Evolutionary conservation across 1,284 basidiomycete species (phyloP).

Genomic region (Malassezia vespertilionis): DNA sequence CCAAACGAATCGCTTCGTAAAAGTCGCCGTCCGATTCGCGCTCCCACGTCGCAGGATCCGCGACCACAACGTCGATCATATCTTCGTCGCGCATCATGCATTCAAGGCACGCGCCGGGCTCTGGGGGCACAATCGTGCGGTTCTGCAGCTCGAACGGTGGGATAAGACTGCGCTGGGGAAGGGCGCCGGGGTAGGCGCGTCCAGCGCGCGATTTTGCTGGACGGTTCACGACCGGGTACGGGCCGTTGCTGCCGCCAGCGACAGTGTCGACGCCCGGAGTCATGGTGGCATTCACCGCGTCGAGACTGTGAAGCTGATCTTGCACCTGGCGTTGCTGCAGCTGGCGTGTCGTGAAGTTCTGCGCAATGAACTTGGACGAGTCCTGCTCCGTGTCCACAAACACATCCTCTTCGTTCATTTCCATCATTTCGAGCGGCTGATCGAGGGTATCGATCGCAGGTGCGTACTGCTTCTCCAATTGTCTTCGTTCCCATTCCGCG

Average conservation of each 20-base stretch:
- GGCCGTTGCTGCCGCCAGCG: slow-evolving; percentile 33
- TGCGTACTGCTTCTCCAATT: slow-evolving; percentile 25
- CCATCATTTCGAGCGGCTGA: slow-evolving; percentile 5
- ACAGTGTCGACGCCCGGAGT: slow-evolving; percentile 22
- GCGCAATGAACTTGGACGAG: slow-evolving; percentile 9
- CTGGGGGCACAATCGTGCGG: slow-evolving; percentile 37
- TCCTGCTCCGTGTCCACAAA: neutral
- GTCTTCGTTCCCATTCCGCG: slow-evolving; percentile 37
- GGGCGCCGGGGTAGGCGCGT: slow-evolving; percentile 36
- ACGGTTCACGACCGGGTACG: slow-evolving; percentile 29
- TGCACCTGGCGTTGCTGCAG: slow-evolving; percentile 31
- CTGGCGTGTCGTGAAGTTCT: slow-evolving; percentile 20
- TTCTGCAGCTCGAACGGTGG: slow-evolving; percentile 46
- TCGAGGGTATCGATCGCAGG: slow-evolving; percentile 1
- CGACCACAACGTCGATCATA: slow-evolving; percentile 87
- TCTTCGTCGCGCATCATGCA: slow-evolving; percentile 98
- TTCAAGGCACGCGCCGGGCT: slow-evolving; percentile 65
- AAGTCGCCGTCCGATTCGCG: slow-evolving; percentile 73
- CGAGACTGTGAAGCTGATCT: slow-evolving; percentile 33
- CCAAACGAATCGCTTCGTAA: slow-evolving; percentile 65
- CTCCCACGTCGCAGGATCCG: slow-evolving; percentile 76
- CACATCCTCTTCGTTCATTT: neutral
- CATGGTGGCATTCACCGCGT: slow-evolving; percentile 36
- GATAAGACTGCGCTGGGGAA: slow-evolving; percentile 40
- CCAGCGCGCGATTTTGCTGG: neutral